Evolutionary conservation across 164 flowering plant genomes (phyloP), one percentile per base, ranked within the genome.

Genomic region (Euptelea pleiosperma): DNA sequence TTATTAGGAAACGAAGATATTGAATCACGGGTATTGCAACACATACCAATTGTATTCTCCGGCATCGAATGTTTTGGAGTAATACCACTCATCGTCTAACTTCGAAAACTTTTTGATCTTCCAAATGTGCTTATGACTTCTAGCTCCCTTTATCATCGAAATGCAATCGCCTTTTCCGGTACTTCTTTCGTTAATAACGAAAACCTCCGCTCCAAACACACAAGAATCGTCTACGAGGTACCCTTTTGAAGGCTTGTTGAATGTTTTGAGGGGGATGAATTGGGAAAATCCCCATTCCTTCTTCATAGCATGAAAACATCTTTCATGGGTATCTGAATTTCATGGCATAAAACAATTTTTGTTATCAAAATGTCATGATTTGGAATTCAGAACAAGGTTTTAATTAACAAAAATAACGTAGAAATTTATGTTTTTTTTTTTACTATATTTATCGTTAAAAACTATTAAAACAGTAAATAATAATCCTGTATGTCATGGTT

Each of bases 121-220:
- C 61, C 58, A 58, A 33, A 19, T 21, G 34, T 28, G 24, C n/a
- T 18, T 52, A 35, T 0, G 26, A 15, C 14, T 36, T 8, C 0
- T 28, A 16, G 59, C 21, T 8, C n/a, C 35, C 0, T 18, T 12
- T 3, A 30, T 43, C 51, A 51, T 29, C 0, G 61, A 25, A 5
- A 64, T 37, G 34, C 31, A 11, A 12, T 47, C 60, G 2, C 12
- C 25, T 41, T 52, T 64, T 12, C 42, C 54, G 3, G 9, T 18
- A 21, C 18, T 22, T 19, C n/a, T n/a, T n/a, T n/a, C n/a, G n/a
- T 47, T 51, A 9, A 48, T 28, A 16, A 55, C 58, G 19, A 64
- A 55, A 49, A 70, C 46, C 39, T 64, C 73, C 2, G 50, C 69
- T 14, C 73, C 73, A 43, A 70, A 46, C 14, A 44, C 12, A 39